Evolutionary conservation across 2,329 filamentous ascomycete genomes (phyloP).

Genomic region (Pyrenophora seminiperda): DNA sequence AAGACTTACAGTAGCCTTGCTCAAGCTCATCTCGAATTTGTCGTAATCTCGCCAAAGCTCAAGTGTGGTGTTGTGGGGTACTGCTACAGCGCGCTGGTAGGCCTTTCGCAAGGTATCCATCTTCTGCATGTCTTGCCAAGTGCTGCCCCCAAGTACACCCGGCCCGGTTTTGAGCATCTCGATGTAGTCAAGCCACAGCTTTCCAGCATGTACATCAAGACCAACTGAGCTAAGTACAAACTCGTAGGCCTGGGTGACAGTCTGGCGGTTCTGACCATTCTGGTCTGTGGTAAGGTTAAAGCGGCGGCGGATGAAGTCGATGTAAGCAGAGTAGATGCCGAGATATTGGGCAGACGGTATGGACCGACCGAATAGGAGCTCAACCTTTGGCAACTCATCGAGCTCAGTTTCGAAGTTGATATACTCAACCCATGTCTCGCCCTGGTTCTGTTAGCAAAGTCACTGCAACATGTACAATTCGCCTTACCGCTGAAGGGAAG

Average conservation of each 20-base stretch:
- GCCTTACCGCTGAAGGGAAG: constrained; percentile 88
- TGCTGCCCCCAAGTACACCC: constrained; percentile 79
- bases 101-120: constrained; percentile 92
- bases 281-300: constrained; percentile 85
- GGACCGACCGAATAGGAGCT: constrained; percentile 81
- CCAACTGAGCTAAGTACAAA: constrained; percentile 90
- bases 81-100: constrained; percentile 85
- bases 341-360: constrained; percentile 81
- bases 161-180: constrained; percentile 89
- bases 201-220: constrained; percentile 85
- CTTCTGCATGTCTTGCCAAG: constrained; percentile 98
- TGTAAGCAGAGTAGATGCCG: constrained; percentile 87
- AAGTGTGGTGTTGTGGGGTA: constrained; percentile 83
- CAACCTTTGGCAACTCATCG: constrained; percentile 79
- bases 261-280: constrained; percentile 74
- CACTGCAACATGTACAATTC: constrained; percentile 4
- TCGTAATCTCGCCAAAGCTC: constrained; percentile 97
- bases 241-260: constrained; percentile 86
- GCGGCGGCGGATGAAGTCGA: constrained; percentile 90
- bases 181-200: constrained; percentile 93
- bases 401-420: constrained; percentile 87
- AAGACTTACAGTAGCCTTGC: constrained; percentile 79
- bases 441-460: constrained; percentile 65
- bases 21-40: constrained; percentile 89
- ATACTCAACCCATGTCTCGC: constrained; percentile 88